Base-by-base conservation (phyloP, 2,329 filamentous ascomycete genomes). In the Pleoardoris graminearum region DNA sequence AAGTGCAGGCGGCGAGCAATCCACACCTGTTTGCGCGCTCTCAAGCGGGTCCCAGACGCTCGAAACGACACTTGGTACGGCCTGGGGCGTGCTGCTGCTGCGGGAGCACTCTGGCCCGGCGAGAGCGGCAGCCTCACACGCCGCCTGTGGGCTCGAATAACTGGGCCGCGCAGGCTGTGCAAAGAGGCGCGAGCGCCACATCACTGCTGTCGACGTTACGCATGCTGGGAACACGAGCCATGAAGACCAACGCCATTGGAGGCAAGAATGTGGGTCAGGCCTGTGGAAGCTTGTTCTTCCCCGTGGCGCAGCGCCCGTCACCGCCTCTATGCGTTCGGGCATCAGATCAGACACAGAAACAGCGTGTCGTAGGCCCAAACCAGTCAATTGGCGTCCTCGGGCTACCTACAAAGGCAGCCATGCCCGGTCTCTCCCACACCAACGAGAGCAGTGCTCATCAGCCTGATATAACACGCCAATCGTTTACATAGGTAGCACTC, bases 391-490 rank as follows among this genome's bases (percentile, higher is more conserved):
- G 11, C 54, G 46, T 33, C 8, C 22, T 27, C 29, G 17, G 25
- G 35, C 54, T 39, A 38, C 42, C 52, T 45, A 50, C 51, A 50
- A 51, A 35, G 44, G 53, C 32, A 47, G 14, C 27, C 25, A 37
- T 16, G 27, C 21, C 50, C 50, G 48, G 27, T n/a, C 21, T n/a
- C 30, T 39, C 3, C 49, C 53, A 45, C 43, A 25, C 42, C 39
- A 6, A 25, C 25, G 23, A 17, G 35, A 33, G 43, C 32, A n/a
- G n/a, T 17, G 32, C 4, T 27, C 37, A 48, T 46, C 47, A 56
- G 53, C 46, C 51, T 54, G 54, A 49, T 46, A 25, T 50, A 38
- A 16, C n/a, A 41, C 45, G 30, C 50, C 41, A 42, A 56, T 51
- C 48, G 12, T 33, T 27, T 27, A 27, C 25, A n/a, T n/a, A n/a